Base-by-base conservation (phyloP, 1,284 basidiomycete species). In the Pulchroboletus neoregius region DNA sequence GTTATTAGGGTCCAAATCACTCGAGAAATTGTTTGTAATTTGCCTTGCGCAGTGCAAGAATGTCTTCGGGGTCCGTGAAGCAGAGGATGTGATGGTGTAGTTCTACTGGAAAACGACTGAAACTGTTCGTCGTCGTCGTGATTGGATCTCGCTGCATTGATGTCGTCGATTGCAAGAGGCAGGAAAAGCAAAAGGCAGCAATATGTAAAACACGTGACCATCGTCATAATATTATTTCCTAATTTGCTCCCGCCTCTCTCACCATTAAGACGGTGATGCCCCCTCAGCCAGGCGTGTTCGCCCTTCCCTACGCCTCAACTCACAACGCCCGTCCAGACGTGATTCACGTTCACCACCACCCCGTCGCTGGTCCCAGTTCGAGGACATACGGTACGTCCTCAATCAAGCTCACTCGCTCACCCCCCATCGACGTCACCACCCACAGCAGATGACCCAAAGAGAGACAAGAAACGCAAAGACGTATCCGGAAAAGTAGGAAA, bases 391-490 rank as follows among this genome's bases (percentile, higher is more conserved):
- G 74, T 75, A 42, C 39, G 67, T 31, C 3, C 12, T n/a, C 2
- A 2, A 24, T n/a, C 2, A 2, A 24, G 28, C 38, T 27, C 22
- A 4, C 18, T 13, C 22, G 5, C 18, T 2, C 11, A 10, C 24
- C 6, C 2, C 23, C 40, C 28, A 31, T 37, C 39, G 32, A 12
- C 39, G 35, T 42, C 41, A 43, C 43, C 28, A 23, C 51, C 45
- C 28, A 50, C 38, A 10, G 24, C 58, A 45, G 72, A 76, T 50
- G 74, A 75, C 41, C 59, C 66, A 34, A 75, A 72, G 67, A 74
- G 74, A 57, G 80, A 83, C 44, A 82, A 77, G 70, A 76, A 78
- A 62, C 71, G 80, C 52, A 82, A 79, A 60, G 84, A 87, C 49
- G 63, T 82, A 23, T 74, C 77, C n/a, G 78, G 80, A 42, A 83